These are phyloP conservation scores for Calonectria pauciramosa DNA, from an alignment of 2,329 filamentous ascomycete genomes.

Conservation along the genomic window DNA sequence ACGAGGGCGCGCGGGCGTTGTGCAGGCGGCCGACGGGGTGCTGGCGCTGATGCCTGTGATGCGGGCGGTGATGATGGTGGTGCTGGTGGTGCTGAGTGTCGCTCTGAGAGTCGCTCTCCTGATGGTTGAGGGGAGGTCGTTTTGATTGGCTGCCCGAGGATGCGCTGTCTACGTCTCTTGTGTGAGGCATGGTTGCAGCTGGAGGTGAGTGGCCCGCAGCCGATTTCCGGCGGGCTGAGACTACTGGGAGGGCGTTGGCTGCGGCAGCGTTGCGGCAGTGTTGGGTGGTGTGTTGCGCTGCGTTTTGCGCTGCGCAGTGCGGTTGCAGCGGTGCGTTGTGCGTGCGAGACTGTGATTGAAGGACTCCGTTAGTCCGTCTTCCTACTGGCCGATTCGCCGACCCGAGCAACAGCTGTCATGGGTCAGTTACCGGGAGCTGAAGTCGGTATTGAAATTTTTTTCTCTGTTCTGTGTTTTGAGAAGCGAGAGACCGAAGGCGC, in stretches of 20 bases:
- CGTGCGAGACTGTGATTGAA: slow-evolving; percentile 21
- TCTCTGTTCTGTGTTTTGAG: background rate
- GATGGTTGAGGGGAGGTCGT: slow-evolving; percentile 57
- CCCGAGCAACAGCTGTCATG: slow-evolving; percentile 37
- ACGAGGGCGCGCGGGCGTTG: slow-evolving; percentile 66
- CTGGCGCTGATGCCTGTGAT: slow-evolving; percentile 51
- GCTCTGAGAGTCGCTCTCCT: slow-evolving; percentile 53
- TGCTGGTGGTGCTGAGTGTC: slow-evolving; percentile 46
- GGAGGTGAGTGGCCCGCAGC: slow-evolving; percentile 20
- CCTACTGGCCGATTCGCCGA: slow-evolving; percentile 35
- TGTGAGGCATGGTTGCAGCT: slow-evolving; percentile 56
- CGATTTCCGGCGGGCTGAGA: slow-evolving; percentile 17
- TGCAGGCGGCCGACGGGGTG: slow-evolving; percentile 57
- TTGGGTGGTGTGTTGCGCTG: slow-evolving; percentile 12
- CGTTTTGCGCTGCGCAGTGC: slow-evolving; percentile 8
- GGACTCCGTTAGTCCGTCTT: slow-evolving; percentile 30
- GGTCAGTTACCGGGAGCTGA: slow-evolving; percentile 24
- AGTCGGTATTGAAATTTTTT: slow-evolving; percentile 17
- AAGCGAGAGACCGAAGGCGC: slow-evolving; percentile 12
- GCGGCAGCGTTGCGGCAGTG: background rate
- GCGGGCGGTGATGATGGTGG: slow-evolving; percentile 47
- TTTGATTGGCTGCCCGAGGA: slow-evolving; percentile 69
- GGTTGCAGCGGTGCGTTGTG: slow-evolving; percentile 23
- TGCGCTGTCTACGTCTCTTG: slow-evolving; percentile 63
- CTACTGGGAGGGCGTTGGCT: background rate